These are phyloP conservation scores for Penicillium crustosum DNA, from an alignment of 2,329 filamentous ascomycete species.

Conservation along the genomic window DNA sequence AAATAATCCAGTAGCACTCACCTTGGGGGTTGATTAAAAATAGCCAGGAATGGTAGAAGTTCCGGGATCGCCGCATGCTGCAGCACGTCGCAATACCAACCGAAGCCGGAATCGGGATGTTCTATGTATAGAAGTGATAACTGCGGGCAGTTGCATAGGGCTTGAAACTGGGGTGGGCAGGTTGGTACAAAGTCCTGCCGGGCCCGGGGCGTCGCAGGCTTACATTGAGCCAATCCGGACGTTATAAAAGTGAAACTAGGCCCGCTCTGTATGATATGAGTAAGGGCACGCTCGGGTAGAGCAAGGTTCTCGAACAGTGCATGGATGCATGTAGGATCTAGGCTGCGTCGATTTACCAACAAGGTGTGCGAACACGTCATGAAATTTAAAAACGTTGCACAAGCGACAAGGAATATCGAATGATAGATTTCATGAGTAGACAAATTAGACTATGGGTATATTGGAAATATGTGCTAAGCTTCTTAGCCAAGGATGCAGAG, in stretches of 20 bases:
- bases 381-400: neutral
- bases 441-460: neutral
- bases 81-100: neutral
- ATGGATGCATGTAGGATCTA: neutral
- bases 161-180: neutral
- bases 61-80: neutral
- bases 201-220: neutral
- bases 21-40: neutral
- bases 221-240: neutral
- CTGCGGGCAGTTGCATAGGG: neutral
- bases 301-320: neutral
- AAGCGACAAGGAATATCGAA: neutral
- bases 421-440: too few species aligned
- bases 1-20: neutral
- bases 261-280: neutral
- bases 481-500: slow-evolving; percentile 1
- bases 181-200: neutral
- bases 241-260: neutral
- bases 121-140: neutral
- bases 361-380: neutral
- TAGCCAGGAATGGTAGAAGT: neutral
- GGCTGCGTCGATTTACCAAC: neutral
- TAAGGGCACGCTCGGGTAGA: neutral
- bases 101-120: neutral
- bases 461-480: neutral